Base-by-base conservation (phyloP, 176 grass and related monocot genomes). In the Rhynchospora tenuis region DNA sequence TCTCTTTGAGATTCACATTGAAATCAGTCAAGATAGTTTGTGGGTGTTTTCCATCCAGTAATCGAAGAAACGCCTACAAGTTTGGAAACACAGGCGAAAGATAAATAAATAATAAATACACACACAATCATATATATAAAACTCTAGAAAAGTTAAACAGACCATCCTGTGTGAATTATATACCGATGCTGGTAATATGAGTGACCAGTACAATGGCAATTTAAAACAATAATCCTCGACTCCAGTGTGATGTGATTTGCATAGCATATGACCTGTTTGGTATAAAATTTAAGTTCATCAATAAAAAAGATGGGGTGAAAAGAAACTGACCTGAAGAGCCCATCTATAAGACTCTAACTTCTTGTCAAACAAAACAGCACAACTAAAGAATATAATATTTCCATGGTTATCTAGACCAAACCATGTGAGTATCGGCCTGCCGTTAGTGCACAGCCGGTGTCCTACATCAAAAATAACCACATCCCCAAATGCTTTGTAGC, bases 351-450 rank as follows among this genome's bases (percentile, higher is more conserved):
- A 87, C 56, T 86, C 47, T 38, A 59, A 26, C 9, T 43, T 87
- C 65, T 90, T 85, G 27, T 90, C 75, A 23, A 87, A 72, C 66
- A 90, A 82, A 17, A 90, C 64, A 81, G 80, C 89, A 76, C 89
- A 87, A 78, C 81, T 69, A n/a, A 90, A 87, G 50, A 90, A 90
- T 59, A 87, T 82, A 23, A 81, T 61, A 77, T 87, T 72, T 48
- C 89, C 85, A 44, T 90, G 73, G 51, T 87, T 90, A 64, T 90
- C 89, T 48, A 90, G 15, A 60, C 89, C 85, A 71, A 87, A 90
- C 85, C 85, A 90, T 38, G 86, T 59, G 13, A 86, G 82, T 26
- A 87, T 68, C 20, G 85, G 81, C 38, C 89, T 87, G 27, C 87
- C 82, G 46, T 87, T 87, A 45, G 85, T 79, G 86, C 80, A 85